These are phyloP conservation scores for Leccinum griseonigrum DNA, from an alignment of 1,284 basidiomycete genomes.

Conservation along the genomic window DNA sequence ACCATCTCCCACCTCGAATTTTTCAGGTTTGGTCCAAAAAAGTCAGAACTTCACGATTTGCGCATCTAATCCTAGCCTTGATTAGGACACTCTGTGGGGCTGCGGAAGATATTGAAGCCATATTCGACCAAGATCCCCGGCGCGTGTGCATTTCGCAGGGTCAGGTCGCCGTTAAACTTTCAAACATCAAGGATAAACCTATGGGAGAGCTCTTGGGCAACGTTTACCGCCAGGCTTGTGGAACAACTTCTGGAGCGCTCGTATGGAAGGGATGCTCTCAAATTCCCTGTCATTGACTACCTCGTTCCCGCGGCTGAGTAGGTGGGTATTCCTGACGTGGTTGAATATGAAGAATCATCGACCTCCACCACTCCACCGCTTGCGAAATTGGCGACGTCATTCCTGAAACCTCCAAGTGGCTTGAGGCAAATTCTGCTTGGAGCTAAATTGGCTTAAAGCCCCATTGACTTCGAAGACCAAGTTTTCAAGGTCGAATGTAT, in stretches of 20 bases:
- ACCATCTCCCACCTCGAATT: slow-evolving; percentile 90
- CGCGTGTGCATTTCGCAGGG: slow-evolving; percentile 98
- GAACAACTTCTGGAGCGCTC: slow-evolving; percentile 78
- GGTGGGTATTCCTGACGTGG: slow-evolving; percentile 41
- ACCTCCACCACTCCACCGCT: slow-evolving; percentile 53
- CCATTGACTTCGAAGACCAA: slow-evolving; percentile 75
- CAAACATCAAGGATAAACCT: slow-evolving; percentile 88
- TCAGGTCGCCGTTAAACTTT: slow-evolving; percentile 90
- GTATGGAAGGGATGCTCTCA: slow-evolving; percentile 78
- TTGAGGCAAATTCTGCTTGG: slow-evolving; percentile 78
- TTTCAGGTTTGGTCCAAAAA: slow-evolving; percentile 99
- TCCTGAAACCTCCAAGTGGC: slow-evolving; percentile 73
- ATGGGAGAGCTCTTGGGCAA: slow-evolving; percentile 90
- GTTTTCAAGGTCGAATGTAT: slow-evolving; percentile 84
- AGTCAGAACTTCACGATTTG: slow-evolving; percentile 41
- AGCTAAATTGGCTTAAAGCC: slow-evolving; percentile 86
- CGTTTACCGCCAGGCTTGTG: slow-evolving; percentile 81
- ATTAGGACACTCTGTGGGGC: slow-evolving; percentile 94
- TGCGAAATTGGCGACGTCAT: slow-evolving; percentile 58
- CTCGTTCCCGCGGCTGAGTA: slow-evolving; percentile 59
- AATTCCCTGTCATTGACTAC: slow-evolving; percentile 86
- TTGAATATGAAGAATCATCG: slow-evolving; percentile 47
- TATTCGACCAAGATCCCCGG: slow-evolving; percentile 97
- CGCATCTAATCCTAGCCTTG: slow-evolving; percentile 16
- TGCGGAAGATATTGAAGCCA: slow-evolving; percentile 97